These are phyloP conservation scores for Zygosaccharomyces bailii DNA, from an alignment of 805 yeast species.

Conservation along the genomic window DNA sequence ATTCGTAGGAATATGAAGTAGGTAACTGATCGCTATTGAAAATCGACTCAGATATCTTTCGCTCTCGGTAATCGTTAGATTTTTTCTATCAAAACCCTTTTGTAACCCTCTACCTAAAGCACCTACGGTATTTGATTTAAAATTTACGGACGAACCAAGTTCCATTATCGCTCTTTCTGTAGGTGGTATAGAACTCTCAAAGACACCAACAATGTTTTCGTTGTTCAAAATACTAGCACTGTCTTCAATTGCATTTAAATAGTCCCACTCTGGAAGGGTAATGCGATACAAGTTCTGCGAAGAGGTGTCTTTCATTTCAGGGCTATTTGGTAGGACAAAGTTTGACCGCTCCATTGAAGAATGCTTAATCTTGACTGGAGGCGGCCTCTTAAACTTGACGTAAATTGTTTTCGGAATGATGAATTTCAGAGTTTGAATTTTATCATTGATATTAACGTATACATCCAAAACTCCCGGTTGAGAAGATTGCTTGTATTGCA, in stretches of 20 bases:
- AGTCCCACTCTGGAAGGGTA: slow-evolving; percentile 64
- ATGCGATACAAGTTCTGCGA: slow-evolving; percentile 52
- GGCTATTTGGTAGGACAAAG: slow-evolving; percentile 70
- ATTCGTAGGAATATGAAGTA: slow-evolving; percentile 66
- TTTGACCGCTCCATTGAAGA: slow-evolving; percentile 57
- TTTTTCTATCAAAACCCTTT: slow-evolving; percentile 71
- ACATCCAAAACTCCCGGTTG: slow-evolving; percentile 77
- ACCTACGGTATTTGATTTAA: slow-evolving; percentile 72
- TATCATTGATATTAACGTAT: slow-evolving; percentile 61
- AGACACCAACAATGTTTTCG: slow-evolving; percentile 60
- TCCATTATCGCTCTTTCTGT: slow-evolving; percentile 74
- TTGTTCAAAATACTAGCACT: slow-evolving; percentile 63
- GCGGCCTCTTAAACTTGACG: slow-evolving; percentile 57
- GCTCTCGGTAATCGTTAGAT: slow-evolving; percentile 46
- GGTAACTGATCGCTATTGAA: slow-evolving; percentile 54
- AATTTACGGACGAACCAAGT: slow-evolving; percentile 68
- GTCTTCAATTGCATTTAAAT: slow-evolving; percentile 50
- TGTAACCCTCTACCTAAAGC: slow-evolving; percentile 82
- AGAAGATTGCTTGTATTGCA: slow-evolving; percentile 61
- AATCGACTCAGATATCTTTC: slow-evolving; percentile 54
- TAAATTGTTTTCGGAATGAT: slow-evolving; percentile 72
- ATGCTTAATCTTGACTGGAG: slow-evolving; percentile 41
- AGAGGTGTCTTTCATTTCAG: slow-evolving; percentile 38
- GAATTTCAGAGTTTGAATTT: slow-evolving; percentile 68
- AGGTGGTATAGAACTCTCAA: slow-evolving; percentile 68